A percentile compares a stretch with the other conserved stretches of the same genome.
These are phyloP conservation scores for Ophiostoma perfectum DNA, from an alignment of 2,329 filamentous ascomycete genomes.

Conservation along the genomic window DNA sequence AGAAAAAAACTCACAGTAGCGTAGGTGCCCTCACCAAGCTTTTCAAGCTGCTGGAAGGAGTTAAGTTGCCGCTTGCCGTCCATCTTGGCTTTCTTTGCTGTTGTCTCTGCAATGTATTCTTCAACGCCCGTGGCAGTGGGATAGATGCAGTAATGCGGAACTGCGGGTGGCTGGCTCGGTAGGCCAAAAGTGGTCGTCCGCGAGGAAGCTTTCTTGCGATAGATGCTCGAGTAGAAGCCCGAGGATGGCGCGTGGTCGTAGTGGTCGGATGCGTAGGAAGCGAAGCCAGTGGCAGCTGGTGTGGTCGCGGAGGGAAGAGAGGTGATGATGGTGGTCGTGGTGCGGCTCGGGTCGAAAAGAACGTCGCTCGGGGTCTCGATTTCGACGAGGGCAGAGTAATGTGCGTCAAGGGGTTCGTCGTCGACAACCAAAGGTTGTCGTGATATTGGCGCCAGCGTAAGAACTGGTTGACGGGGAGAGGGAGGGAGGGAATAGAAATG, in stretches of 20 bases:
- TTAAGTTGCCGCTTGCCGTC: constrained; percentile 88
- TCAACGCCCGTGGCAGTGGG: constrained; percentile 22
- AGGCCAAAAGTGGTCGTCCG: constrained; percentile 26
- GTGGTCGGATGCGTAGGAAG: constrained; percentile 2
- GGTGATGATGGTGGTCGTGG: constrained; percentile 29
- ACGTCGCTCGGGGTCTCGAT: constrained; percentile 37
- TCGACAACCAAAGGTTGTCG: constrained; percentile 24
- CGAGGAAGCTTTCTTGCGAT: neutral
- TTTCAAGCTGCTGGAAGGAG: constrained; percentile 99
- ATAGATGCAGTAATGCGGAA: constrained; percentile 31
- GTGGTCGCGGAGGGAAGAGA: constrained; percentile 9
- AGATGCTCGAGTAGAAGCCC: constrained; percentile 6
- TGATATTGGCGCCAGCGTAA: constrained; percentile 27
- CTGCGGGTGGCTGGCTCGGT: constrained; percentile 31
- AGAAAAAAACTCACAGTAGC: constrained; percentile 66
- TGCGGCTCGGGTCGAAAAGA: constrained; percentile 36
- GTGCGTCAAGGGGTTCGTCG: constrained; percentile 25
- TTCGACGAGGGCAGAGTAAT: constrained; percentile 21
- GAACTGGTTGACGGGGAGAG: neutral
- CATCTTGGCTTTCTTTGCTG: constrained; percentile 49
- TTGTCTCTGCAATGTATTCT: constrained; percentile 21
- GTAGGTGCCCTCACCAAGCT: constrained; percentile 97
- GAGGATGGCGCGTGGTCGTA: neutral
- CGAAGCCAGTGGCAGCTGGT: neutral
- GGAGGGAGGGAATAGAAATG: neutral